Conservation (phyloP, 192 early-diverging fungal species). For the Rhizophagus prolifer region DNA sequence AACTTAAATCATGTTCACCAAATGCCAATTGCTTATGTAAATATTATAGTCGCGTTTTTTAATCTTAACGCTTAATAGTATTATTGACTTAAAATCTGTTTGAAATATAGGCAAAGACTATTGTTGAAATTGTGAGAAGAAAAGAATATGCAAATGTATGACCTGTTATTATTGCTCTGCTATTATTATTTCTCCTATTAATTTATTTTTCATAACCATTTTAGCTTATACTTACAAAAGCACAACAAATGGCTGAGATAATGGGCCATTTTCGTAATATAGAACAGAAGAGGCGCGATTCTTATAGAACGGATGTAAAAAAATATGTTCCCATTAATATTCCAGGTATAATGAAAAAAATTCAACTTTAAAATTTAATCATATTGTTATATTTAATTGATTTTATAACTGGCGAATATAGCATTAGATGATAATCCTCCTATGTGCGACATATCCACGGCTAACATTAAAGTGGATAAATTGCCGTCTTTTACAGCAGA, state of each 20-base stretch:
- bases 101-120: slow-evolving; percentile 34
- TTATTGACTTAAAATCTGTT: neutral
- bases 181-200: neutral
- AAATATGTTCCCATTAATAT: slow-evolving; percentile 42
- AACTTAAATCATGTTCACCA: slow-evolving; percentile 40
- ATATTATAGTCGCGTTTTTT: neutral
- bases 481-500: slow-evolving; percentile 41
- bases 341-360: slow-evolving; percentile 25
- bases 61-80: neutral
- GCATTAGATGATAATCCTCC: slow-evolving; percentile 46
- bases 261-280: slow-evolving; percentile 41
- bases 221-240: slow-evolving; percentile 39
- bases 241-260: slow-evolving; percentile 42
- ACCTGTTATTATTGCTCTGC: neutral
- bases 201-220: neutral
- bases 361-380: neutral
- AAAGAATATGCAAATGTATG: slow-evolving; percentile 50
- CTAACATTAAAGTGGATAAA: slow-evolving; percentile 34
- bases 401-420: neutral
- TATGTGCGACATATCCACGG: slow-evolving; percentile 49
- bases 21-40: slow-evolving; percentile 53
- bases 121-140: slow-evolving; percentile 53
- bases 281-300: slow-evolving; percentile 42
- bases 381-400: neutral
- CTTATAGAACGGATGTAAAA: slow-evolving; percentile 40